phyloP scores from a whole-genome alignment of 805 yeast genomes.

The Tetrapisispora fleetii region DNA sequence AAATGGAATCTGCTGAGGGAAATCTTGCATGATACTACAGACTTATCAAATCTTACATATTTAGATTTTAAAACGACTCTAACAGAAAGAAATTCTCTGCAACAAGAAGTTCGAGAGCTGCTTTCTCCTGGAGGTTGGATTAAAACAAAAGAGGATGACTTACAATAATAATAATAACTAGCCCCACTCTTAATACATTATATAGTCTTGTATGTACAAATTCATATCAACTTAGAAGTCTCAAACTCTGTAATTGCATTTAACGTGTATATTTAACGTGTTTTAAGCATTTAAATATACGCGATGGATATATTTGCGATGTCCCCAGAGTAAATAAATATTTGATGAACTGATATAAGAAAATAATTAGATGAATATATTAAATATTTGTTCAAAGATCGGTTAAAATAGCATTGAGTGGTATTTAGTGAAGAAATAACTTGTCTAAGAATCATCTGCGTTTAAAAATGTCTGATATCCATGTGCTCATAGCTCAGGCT shows the following conservation, averaged over 20 bases:
- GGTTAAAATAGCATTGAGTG: too few relatives aligned
- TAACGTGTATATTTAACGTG: not conserved
- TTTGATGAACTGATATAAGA: not conserved
- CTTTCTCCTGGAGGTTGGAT: constrained; percentile 39
- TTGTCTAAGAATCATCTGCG: not conserved
- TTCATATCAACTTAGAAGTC: too few relatives aligned
- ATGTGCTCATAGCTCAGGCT: constrained; percentile 20
- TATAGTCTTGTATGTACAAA: not conserved
- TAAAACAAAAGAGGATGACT: constrained; percentile 35
- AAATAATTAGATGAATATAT: too few relatives aligned
- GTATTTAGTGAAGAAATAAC: too few relatives aligned
- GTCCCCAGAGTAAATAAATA: not conserved
- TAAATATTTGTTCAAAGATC: not conserved
- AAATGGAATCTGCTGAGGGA: constrained; percentile 17
- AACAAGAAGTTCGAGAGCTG: constrained; percentile 20
- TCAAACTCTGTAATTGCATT: not conserved
- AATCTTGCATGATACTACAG: not conserved
- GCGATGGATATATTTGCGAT: not conserved
- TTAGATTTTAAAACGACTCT: constrained; percentile 24
- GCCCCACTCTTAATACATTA: not conserved
- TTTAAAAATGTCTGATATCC: not conserved
- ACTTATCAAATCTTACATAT: constrained; percentile 17
- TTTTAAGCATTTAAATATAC: not conserved
- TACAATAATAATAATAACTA: constrained; percentile 13
- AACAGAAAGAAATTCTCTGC: constrained; percentile 23